Percentiles rank a stretch among this genome's conserved stretches.
Conservation (phyloP, 345 rosid genomes). For the Populus pruinosa region DNA sequence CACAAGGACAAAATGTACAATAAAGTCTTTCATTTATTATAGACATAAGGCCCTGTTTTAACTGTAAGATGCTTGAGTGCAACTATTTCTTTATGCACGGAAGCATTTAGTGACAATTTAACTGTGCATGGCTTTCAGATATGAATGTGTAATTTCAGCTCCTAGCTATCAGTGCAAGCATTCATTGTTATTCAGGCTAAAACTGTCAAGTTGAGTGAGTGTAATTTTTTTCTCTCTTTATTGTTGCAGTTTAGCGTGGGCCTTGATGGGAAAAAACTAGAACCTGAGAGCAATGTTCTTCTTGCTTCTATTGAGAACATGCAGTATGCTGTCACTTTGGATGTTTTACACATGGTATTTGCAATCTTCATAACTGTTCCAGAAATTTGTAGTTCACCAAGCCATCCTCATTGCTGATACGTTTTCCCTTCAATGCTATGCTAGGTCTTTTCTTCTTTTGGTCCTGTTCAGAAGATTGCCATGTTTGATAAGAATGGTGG, state of each 20-base stretch:
- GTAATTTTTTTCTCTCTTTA: not conserved
- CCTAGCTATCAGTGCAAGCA: not conserved
- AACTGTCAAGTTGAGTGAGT: not conserved
- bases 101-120: not conserved
- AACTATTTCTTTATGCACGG: not conserved
- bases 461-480: conserved; percentile 93
- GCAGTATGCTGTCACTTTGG: conserved; percentile 99
- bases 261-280: conserved; percentile 88
- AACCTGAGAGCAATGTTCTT: conserved; percentile 97
- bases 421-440: not conserved
- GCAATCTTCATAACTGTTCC: not conserved
- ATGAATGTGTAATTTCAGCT: not conserved
- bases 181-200: not conserved
- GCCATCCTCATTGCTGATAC: conserved; percentile 1
- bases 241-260: conserved; percentile 61
- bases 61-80: not conserved
- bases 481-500: conserved; percentile 99
- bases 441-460: conserved; percentile 91
- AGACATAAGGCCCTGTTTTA: not conserved
- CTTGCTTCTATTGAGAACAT: conserved; percentile 99
- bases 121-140: not conserved
- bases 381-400: conserved; percentile 3
- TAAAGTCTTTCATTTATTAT: not conserved
- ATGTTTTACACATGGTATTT: conserved; percentile 84
- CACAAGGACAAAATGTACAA: not conserved